phyloP scores from a whole-genome alignment of 352 stramenopile genomes.

The Globisporangium alternatum region DNA sequence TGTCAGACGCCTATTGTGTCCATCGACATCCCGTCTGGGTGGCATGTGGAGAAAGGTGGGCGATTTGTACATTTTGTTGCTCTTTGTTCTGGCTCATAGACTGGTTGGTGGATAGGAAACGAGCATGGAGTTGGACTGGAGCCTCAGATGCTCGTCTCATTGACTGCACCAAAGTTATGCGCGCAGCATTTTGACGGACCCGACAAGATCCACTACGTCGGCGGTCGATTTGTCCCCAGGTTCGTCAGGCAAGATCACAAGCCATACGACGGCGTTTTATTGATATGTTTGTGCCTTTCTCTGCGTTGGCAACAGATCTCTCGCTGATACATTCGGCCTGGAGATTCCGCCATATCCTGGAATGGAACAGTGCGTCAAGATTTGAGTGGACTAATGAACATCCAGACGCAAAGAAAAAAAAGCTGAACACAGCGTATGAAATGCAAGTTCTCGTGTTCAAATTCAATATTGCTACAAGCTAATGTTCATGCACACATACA shows the following conservation, averaged over 20 bases:
- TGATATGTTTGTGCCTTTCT: slow-evolving; percentile 3
- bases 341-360: slow-evolving; percentile 60
- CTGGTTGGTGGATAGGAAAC: slow-evolving; percentile 41
- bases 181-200: slow-evolving; percentile 84
- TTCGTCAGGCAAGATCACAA: slow-evolving; percentile 22
- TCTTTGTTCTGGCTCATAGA: not conserved
- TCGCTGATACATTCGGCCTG: slow-evolving; percentile 62
- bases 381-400: slow-evolving; percentile 13
- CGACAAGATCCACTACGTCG: slow-evolving; percentile 91
- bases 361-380: slow-evolving; percentile 59
- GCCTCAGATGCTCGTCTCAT: slow-evolving; percentile 94
- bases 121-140: slow-evolving; percentile 74
- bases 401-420: not conserved
- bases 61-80: not conserved
- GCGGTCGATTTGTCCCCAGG: slow-evolving; percentile 94
- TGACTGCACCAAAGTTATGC: slow-evolving; percentile 97
- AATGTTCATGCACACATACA: slow-evolving; percentile 2
- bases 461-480: slow-evolving; percentile 9
- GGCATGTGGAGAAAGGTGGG: slow-evolving; percentile 92
- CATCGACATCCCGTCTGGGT: slow-evolving; percentile 98
- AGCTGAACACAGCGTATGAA: not conserved
- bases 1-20: slow-evolving; percentile 88
- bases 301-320: slow-evolving; percentile 23
- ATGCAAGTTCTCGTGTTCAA: slow-evolving; percentile 12
- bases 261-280: not conserved